Percentiles rank a stretch among this genome's conserved stretches.
phyloP scores from a whole-genome alignment of 495 filamentous ascomycete species.

The Neurospora sublineolata region DNA sequence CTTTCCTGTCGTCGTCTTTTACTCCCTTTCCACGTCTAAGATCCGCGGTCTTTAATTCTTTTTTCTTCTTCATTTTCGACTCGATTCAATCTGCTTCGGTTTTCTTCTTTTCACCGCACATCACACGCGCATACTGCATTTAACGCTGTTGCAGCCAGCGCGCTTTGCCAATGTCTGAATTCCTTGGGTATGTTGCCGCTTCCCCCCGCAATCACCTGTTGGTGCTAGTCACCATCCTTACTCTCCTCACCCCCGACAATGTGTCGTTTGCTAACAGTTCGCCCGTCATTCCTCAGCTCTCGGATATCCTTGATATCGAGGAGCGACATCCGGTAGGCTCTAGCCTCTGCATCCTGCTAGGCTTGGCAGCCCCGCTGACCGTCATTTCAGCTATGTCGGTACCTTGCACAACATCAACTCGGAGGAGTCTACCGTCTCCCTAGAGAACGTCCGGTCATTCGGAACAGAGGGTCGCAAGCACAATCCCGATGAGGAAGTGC shows the following conservation, averaged over 20 bases:
- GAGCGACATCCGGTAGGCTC: constrained; percentile 81
- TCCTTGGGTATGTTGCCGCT: constrained; percentile 32
- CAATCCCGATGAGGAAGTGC: constrained; percentile 67
- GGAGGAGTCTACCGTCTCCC: constrained; percentile 86
- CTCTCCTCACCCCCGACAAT: not conserved
- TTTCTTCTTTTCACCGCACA: not conserved
- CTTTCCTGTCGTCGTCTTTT: not conserved
- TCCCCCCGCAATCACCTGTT: not conserved
- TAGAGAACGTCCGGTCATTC: constrained; percentile 86
- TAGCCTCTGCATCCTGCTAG: constrained; percentile 1
- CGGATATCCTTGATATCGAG: constrained; percentile 88
- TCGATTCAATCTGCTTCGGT: not conserved
- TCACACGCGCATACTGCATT: constrained; percentile 5
- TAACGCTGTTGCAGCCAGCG: not conserved
- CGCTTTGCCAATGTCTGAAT: constrained; percentile 35
- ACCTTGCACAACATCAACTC: constrained; percentile 97
- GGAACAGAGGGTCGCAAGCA: constrained; percentile 83
- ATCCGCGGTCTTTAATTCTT: not conserved
- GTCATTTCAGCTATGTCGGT: constrained; percentile 67
- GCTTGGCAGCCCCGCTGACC: constrained; percentile 18
- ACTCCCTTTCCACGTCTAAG: not conserved
- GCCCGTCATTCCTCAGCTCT: constrained; percentile 38
- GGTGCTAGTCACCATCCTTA: not conserved
- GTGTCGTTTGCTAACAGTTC: constrained; percentile 14
- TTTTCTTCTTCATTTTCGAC: not conserved